Percentiles rank a stretch among this genome's conserved stretches.
Evolutionary conservation across 352 stramenopile species (phyloP).

Genomic region (Aphanomyces euteiches): DNA sequence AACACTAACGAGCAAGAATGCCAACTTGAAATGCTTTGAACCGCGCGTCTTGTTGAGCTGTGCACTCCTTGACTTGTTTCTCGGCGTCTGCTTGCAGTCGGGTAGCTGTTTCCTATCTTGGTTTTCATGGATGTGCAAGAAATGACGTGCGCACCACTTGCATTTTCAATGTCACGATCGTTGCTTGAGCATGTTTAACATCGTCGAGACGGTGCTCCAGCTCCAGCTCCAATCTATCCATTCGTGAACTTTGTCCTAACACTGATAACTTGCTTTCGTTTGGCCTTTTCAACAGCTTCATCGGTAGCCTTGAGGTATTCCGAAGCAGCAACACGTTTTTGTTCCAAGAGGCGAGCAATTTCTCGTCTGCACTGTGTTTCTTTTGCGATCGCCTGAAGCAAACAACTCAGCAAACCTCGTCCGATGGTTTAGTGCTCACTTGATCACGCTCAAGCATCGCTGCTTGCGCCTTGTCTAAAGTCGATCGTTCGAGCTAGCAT

Average conservation of each 20-base stretch:
- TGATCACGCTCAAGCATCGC: slow-evolving; percentile 73
- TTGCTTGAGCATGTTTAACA: slow-evolving; percentile 42
- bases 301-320: slow-evolving; percentile 51
- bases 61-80: not conserved
- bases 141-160: slow-evolving; percentile 40
- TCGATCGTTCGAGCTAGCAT: slow-evolving; percentile 59
- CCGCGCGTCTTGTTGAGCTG: slow-evolving; percentile 2
- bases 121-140: not conserved
- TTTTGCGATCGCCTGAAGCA: slow-evolving; percentile 15
- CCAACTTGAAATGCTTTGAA: not conserved
- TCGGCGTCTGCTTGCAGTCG: slow-evolving; percentile 15
- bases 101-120: slow-evolving; percentile 8
- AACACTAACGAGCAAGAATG: not conserved
- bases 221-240: slow-evolving; percentile 35
- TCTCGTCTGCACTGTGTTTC: slow-evolving; percentile 65
- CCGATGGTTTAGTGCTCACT: slow-evolving; percentile 32
- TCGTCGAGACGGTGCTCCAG: slow-evolving; percentile 52
- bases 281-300: slow-evolving; percentile 36
- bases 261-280: slow-evolving; percentile 34
- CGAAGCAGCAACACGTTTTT: slow-evolving; percentile 45
- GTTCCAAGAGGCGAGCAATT: slow-evolving; percentile 62
- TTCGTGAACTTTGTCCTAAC: not conserved
- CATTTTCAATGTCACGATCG: slow-evolving; percentile 48
- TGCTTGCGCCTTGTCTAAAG: slow-evolving; percentile 65
- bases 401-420: not conserved